phyloP scores from a whole-genome alignment of 805 yeast genomes.

The Myxozyma mucilagina region DNA sequence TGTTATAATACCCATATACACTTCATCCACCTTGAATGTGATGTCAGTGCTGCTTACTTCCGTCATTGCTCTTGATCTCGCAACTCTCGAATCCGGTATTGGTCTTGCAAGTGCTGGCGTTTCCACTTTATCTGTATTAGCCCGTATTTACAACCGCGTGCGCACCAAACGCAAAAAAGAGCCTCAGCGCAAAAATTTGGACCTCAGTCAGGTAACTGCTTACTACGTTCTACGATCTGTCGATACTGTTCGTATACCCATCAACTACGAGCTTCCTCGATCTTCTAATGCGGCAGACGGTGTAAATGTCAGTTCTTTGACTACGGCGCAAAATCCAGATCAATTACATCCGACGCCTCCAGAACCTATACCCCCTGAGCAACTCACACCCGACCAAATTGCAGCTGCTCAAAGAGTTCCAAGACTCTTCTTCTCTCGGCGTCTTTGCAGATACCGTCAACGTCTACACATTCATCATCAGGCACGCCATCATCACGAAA shows the following conservation, averaged over 20 bases:
- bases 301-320: neutral
- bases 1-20: neutral
- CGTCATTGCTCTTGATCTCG: conserved; percentile 6
- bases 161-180: conserved; percentile 2
- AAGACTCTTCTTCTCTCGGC: conserved; percentile 7
- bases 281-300: neutral
- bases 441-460: conserved; percentile 1
- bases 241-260: conserved; percentile 20
- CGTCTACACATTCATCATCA: neutral
- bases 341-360: neutral
- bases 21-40: neutral
- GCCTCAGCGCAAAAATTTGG: conserved; percentile 16
- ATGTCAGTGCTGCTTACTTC: neutral
- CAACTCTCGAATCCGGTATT: conserved; percentile 9
- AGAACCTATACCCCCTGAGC: neutral
- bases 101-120: conserved; percentile 16
- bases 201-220: conserved; percentile 11
- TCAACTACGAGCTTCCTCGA: conserved; percentile 20
- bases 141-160: conserved; percentile 2
- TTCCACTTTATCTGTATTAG: conserved; percentile 8
- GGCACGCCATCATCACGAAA: neutral
- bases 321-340: neutral
- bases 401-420: conserved; percentile 1
- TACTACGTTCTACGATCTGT: conserved; percentile 15
- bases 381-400: neutral